Evolutionary conservation across 2,329 filamentous ascomycete genomes (phyloP), one percentile per base, ranked within the genome.

Genomic region (Aspergillus brunneoviolaceus): DNA sequence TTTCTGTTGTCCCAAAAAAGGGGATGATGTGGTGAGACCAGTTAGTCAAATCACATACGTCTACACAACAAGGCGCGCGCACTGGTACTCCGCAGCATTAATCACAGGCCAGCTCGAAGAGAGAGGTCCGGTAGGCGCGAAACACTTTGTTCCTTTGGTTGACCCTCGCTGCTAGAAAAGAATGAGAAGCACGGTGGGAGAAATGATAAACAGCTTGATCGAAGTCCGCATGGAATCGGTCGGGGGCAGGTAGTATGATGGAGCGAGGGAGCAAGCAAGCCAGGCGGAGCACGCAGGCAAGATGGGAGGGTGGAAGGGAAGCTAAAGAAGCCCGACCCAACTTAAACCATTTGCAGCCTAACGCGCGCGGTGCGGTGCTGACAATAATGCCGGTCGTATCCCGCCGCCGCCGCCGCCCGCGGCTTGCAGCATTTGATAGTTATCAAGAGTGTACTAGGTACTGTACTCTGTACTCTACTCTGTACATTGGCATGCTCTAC

Each of bases 261-360:
- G 27, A 35, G 53, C 31, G 53, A 47, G 27, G 19, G 47, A 47
- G 29, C 39, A 42, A 48, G 25, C 31, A 33, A 42, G 42, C 42
- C 7, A 16, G 42, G 53, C 14, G 27, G 42, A 53, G 14, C 19
- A 53, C 4, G 52, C 29, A 47, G 51, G 16, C 14, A 47, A 48
- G 52, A 45, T 53, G 51, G 42, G 42, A 51, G 45, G 23, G 25
- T 50, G 49, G 45, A 52, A 56, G 27, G 61, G 61, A 56, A 54
- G 55, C 49, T 52, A 49, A 60, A 29, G 49, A 57, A 60, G 61
- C 61, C 62, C 60, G 58, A 51, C 60, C 57, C 54, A 59, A 56
- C 49, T 55, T 55, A 52, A 61, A 57, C 52, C 58, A 60, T 62
- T 65, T 67, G 65, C 64, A 62, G 65, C 66, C 67, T 69, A 64